Percentiles rank a stretch among this genome's conserved stretches.
These are phyloP conservation scores for Lanmaoa rubissima DNA, from an alignment of 768 basidiomycete species.

Conservation along the genomic window DNA sequence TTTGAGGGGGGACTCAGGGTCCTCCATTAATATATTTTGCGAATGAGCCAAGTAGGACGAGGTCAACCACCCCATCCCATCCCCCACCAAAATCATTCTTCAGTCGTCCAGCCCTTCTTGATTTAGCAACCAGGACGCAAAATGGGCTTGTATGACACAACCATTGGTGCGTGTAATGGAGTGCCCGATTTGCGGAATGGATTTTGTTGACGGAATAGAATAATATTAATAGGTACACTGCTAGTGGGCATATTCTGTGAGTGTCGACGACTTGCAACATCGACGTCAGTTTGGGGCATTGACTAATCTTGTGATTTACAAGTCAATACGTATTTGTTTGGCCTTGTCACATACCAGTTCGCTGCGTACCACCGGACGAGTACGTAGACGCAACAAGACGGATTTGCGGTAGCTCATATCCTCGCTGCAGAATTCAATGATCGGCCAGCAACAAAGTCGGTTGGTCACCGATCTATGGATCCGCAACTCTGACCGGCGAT, in stretches of 20 bases:
- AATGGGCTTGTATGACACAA: background rate
- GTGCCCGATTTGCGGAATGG: background rate
- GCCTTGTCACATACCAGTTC: constrained; percentile 44
- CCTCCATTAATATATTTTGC: background rate
- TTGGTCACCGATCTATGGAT: too few species aligned
- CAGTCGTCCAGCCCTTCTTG: background rate
- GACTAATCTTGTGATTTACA: background rate
- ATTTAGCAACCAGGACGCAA: background rate
- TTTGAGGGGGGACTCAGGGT: background rate
- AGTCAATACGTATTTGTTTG: constrained; percentile 35
- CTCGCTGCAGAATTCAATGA: too few species aligned
- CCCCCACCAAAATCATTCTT: background rate
- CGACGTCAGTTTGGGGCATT: background rate
- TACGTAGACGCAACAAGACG: background rate
- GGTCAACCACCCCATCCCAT: background rate
- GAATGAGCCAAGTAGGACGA: background rate
- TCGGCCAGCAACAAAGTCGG: too few species aligned
- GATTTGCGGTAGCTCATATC: too few species aligned
- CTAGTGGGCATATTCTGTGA: background rate
- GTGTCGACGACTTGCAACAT: background rate
- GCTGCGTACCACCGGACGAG: constrained; percentile 34
- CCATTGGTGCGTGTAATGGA: background rate
- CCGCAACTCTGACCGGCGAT: too few species aligned
- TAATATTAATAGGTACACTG: background rate
- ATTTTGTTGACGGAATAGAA: background rate